Base-by-base conservation (phyloP, 352 stramenopile species). In the Phytophthora syringae region DNA sequence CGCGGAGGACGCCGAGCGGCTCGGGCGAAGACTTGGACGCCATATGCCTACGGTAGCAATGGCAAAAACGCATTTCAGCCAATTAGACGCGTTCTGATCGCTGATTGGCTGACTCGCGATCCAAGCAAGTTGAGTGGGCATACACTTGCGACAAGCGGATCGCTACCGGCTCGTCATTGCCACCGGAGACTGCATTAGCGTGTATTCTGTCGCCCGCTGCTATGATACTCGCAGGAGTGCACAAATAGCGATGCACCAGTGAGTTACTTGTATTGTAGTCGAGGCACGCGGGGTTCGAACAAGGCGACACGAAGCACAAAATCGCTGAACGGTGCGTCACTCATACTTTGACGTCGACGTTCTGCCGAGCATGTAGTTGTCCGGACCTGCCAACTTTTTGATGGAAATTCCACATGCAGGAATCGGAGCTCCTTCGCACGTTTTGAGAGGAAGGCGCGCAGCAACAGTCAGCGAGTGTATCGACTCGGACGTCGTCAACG, bases 1-100 rank as follows among this genome's bases (percentile, higher is more conserved):
- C 87, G 36, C 87, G 84, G 39, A 95, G 70, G 20, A 93, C 65
- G 51, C 66, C 82, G 25, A 91, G 61, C 25, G 87, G 84, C 62
- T 70, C 64, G 0, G 84, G 86, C 2, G 77, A 3, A 12, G 70
- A 55, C 21, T 59, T 70, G 25, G 52, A 22, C 40, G 28, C 5
- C 39, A 45, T 45, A n/a, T n/a, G n/a, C n/a, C n/a, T n/a, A n/a
- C n/a, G 18, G 4, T n/a, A 12, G 9, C 24, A 3, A 39, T 45
- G n/a, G 3, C 4, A n/a, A n/a, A 45, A n/a, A 25, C 39, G 55
- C 51, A 44, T 44, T 56, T 67, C 3, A 27, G 9, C 39, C 39
- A 45, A 45, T 45, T 13, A 51, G n/a, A 51, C 11, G 25, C 13
- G 6, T 32, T 36, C n/a, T 51, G 6, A 15, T 36, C 24, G 13